Percentiles rank a stretch among this genome's conserved stretches.
Evolutionary conservation across 768 basidiomycete genomes (phyloP).

Genomic region (Cytidiella melzeri): DNA sequence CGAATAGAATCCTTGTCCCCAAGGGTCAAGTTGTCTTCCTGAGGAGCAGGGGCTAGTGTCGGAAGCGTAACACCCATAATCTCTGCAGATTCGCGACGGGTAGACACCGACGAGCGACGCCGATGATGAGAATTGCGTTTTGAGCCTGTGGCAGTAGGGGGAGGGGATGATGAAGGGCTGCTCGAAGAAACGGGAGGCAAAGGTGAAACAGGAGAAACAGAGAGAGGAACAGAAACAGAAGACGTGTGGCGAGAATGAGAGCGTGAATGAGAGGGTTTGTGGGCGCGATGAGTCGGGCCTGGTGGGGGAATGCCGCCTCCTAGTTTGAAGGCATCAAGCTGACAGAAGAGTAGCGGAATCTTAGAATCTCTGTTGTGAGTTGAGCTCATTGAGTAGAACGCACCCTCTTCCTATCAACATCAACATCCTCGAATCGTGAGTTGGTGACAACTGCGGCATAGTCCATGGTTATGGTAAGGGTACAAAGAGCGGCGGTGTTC

Average conservation of each 20-base stretch:
- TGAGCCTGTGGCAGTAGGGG: slow-evolving; percentile 22
- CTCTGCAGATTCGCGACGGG: slow-evolving; percentile 84
- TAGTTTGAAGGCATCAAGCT: slow-evolving; percentile 70
- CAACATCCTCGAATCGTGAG: slow-evolving; percentile 27
- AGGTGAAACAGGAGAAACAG: slow-evolving; percentile 28
- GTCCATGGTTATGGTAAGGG: slow-evolving; percentile 35
- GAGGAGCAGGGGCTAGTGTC: slow-evolving; percentile 51
- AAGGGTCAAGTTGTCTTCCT: slow-evolving; percentile 63
- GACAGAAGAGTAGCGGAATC: neutral
- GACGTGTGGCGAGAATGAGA: slow-evolving; percentile 67
- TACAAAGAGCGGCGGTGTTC: slow-evolving; percentile 31
- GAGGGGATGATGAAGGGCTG: slow-evolving; percentile 31
- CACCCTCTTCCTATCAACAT: slow-evolving; percentile 40
- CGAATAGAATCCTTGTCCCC: slow-evolving; percentile 77
- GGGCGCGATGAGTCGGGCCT: slow-evolving; percentile 26
- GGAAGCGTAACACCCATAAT: slow-evolving; percentile 80
- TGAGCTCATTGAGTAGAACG: slow-evolving; percentile 1
- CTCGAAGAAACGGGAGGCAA: slow-evolving; percentile 19
- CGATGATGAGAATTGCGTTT: slow-evolving; percentile 79
- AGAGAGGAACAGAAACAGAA: slow-evolving; percentile 31
- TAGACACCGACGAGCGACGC: slow-evolving; percentile 84
- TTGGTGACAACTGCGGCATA: slow-evolving; percentile 22
- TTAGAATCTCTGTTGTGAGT: neutral
- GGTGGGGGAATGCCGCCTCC: slow-evolving; percentile 35
- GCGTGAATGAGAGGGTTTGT: slow-evolving; percentile 48